These are phyloP conservation scores for Cryoendolithus antarcticus DNA, from an alignment of 2,329 filamentous ascomycete species.

Conservation along the genomic window DNA sequence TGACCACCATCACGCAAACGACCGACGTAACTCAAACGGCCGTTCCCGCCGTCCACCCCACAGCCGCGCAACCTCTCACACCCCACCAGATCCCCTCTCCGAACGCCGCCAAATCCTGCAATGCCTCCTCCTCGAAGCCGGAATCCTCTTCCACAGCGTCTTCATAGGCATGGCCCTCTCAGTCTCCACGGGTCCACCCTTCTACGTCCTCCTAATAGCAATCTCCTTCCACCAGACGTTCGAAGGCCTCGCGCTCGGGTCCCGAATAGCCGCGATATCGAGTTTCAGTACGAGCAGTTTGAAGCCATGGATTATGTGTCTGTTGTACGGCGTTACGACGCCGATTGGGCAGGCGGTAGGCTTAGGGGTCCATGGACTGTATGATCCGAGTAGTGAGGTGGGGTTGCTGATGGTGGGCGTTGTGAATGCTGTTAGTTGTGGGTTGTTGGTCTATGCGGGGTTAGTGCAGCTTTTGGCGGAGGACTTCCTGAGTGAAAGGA, in stretches of 20 bases:
- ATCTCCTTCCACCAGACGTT: constrained; percentile 63
- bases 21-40: neutral
- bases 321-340: constrained; percentile 49
- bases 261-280: constrained; percentile 57
- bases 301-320: constrained; percentile 60
- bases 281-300: constrained; percentile 58
- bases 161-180: constrained; percentile 64
- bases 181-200: constrained; percentile 53
- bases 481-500: constrained; percentile 48
- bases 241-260: constrained; percentile 57
- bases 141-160: constrained; percentile 67
- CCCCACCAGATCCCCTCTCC: constrained; percentile 2
- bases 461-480: constrained; percentile 39
- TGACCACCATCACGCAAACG: constrained; percentile 6
- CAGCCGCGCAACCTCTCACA: constrained; percentile 1
- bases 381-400: constrained; percentile 36
- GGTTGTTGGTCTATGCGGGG: constrained; percentile 37
- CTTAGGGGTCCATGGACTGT: constrained; percentile 35
- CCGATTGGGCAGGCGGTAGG: constrained; percentile 40
- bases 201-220: constrained; percentile 53
- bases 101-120: constrained; percentile 51
- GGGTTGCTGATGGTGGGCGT: constrained; percentile 38
- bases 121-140: constrained; percentile 62
- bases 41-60: constrained; percentile 1
- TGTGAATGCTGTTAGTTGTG: constrained; percentile 38